Conservation (phyloP, 345 rosid species). For the Acer saccharum region DNA sequence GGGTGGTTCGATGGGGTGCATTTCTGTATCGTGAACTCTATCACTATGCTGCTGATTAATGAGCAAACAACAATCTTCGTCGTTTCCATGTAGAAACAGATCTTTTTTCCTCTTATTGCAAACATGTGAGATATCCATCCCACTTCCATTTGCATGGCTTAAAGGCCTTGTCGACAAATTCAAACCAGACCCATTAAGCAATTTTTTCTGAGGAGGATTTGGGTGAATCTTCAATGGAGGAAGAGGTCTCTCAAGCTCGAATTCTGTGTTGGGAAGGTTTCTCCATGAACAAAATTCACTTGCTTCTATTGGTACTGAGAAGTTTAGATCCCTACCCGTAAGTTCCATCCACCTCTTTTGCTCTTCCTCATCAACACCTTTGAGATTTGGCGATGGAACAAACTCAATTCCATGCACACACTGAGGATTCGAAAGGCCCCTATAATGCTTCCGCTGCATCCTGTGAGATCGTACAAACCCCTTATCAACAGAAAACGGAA, state of each 20-base stretch:
- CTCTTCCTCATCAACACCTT: conserved; percentile 51
- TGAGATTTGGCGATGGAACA: conserved; percentile 47
- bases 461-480: conserved; percentile 62
- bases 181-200: conserved; percentile 49
- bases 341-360: conserved; percentile 59
- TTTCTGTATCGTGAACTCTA: conserved; percentile 37
- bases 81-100: conserved; percentile 30
- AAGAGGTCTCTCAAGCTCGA: conserved; percentile 52
- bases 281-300: conserved; percentile 61
- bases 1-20: conserved; percentile 41
- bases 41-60: conserved; percentile 30
- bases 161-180: conserved; percentile 45
- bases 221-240: conserved; percentile 30
- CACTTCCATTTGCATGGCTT: conserved; percentile 36
- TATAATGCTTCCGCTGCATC: conserved; percentile 64
- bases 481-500: conserved; percentile 57
- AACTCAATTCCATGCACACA: conserved; percentile 58
- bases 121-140: conserved; percentile 38
- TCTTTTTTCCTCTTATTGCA: conserved; percentile 54
- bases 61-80: conserved; percentile 40
- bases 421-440: conserved; percentile 65
- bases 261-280: conserved; percentile 51
- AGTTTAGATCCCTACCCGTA: conserved; percentile 54
- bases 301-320: conserved; percentile 48
- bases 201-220: conserved; percentile 31